Base-by-base conservation (phyloP, 75 land plant genomes). In the Sequoiadendron giganteum region DNA sequence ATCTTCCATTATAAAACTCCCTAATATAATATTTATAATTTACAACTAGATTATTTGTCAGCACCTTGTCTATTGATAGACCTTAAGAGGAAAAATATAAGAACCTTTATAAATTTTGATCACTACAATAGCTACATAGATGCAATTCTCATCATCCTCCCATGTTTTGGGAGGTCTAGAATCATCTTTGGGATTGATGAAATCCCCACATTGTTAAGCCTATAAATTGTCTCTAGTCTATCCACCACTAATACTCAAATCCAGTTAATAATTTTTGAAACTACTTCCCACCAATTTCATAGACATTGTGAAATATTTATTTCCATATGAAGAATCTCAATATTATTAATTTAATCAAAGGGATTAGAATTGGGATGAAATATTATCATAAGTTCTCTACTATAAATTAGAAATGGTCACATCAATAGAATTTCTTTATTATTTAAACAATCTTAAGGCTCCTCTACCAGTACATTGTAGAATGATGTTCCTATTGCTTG, bases 301-400 rank as follows among this genome's bases (percentile, higher is more conserved):
- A 21, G 77, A 86, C 19, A 88, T 89, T 36, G 16, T 11, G 18
- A 90, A 36, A 15, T 40, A 76, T 83, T 87, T 15, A 30, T 39
- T 4, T 88, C 88, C 92, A 86, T 85, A 30, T 92, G 91, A 11
- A 91, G 21, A 43, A 92, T 84, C 75, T 91, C 93, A 14, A 92
- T 87, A 3, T 88, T 92, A 85, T 89, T 92, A 90, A 92, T 87
- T 85, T 89, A 91, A 38, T 90, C 93, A 79, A 79, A 91, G 5
- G 90, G 91, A 30, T 85, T 73, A 45, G 77, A 47, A 25, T 5
- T 61, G 55, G 90, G 93, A 21, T 34, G 14, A 77, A 91, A 89
- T 30, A 90, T 78, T 32, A 92, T 48, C 18, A 87, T 72, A 19
- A 92, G 87, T n/a, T 28, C 43, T 56, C 52, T 49, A 6, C 90